Evolutionary conservation across 1,284 basidiomycete species (phyloP), one percentile per base, ranked within the genome.

Genomic region (Ceratobasidium theobromae): DNA sequence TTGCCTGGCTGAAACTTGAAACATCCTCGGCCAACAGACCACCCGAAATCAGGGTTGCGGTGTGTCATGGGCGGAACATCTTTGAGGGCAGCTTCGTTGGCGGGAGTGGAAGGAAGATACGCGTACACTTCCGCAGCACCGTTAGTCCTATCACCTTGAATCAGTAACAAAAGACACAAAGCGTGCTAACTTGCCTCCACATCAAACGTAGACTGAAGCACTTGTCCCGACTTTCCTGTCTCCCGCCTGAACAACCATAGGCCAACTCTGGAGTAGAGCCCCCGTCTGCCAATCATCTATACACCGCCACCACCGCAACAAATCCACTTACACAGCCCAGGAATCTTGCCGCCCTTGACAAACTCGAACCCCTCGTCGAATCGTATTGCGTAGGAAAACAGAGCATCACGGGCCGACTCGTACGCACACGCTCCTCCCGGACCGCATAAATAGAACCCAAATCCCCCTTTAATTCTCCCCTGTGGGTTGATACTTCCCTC

Each of bases 291-390:
- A 30, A 4, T 18, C 1, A 21, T 49, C 33, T 40, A 23, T 33
- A 16, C 18, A 18, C n/a, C 25, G 11, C 14, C 33, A 27, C 21
- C 28, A n/a, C 35, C 25, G n/a, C 12, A 28, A 23, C 16, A 9
- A 30, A 46, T 28, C 32, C 9, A 27, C 85, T 73, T 70, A 85
- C 85, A 86, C 3, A 84, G 75, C 2, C 86, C 86, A 35, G 86
- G 86, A 1, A 87, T 75, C 71, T 88, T 88, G 6, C 86, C 86
- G 25, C 86, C 86, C 70, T 83, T 84, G 11, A 76, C 77, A 80
- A 82, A 87, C 40, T 82, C 79, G 79, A 84, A 87, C 0, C 76
- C 83, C 0, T 77, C 72, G 68, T 84, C 75, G 40, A 87, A 80
- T 77, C 84, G 81, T 70, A 87, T 78, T 1, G 82, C 79, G 71